Base-by-base conservation (phyloP, 345 rosid genomes). In the Rubroshorea leprosula region DNA sequence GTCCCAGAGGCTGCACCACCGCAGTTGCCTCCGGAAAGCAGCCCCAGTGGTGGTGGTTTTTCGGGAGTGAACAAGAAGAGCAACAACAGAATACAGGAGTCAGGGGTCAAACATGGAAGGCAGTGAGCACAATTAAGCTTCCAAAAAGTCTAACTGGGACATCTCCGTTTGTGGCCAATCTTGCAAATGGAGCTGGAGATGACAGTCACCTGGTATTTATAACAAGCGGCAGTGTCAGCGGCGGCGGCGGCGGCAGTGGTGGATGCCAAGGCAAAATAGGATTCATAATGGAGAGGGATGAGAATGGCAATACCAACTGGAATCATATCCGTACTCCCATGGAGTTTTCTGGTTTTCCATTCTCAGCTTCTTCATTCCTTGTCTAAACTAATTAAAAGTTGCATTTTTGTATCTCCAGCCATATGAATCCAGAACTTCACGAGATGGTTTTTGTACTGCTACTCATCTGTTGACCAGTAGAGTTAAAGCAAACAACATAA, bases 1-100 rank as follows among this genome's bases (percentile, higher is more conserved):
- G 73, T n/a, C 81, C 81, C 1, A 69, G 79, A 72, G 78, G 69
- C 5, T 58, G 66, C 55, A 65, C 55, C 24, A 51, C 54, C 22
- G 31, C 68, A 18, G 23, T 58, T 52, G 38, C 41, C 35, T 29
- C 35, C 35, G 35, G 35, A 4, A 4, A 14, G 18, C 44, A 70
- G 46, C 8, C 35, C 20, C 51, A 68, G 58, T 68, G 75, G 70
- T 41, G 61, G 75, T 57, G 79, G 55, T 58, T 64, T 55, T 51
- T 49, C 59, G 64, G 69, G 50, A 43, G 64, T 31, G 69, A 61
- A 50, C 21, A 67, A 53, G 39, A 43, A 31, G 41, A 56, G 1
- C 45, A 49, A 0, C n/a, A 19, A 19, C 60, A 65, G 6, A 27
- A 14, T 14, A 49, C 45, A 31, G 60, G 66, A 29, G 22, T 7